Evolutionary conservation across 2,329 filamentous ascomycete genomes (phyloP).

Genomic region (Stagonosporopsis tanaceti): DNA sequence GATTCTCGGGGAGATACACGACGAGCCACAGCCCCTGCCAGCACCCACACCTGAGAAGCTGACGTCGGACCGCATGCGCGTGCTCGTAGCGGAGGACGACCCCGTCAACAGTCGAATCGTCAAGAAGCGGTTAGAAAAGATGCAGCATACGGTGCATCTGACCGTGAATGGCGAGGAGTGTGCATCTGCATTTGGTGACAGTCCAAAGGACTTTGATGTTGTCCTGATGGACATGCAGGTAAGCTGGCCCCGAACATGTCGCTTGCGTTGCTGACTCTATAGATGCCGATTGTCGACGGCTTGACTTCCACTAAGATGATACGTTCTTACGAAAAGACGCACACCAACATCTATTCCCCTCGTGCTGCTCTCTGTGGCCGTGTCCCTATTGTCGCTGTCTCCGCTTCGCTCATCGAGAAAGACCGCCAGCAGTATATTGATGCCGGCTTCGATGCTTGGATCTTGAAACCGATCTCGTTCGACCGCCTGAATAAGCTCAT

Average conservation of each 20-base stretch:
- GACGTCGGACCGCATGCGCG: conserved; percentile 61
- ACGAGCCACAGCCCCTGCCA: conserved; percentile 22
- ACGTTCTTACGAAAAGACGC: conserved; percentile 70
- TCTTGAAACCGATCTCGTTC: conserved; percentile 87
- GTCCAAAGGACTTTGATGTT: conserved; percentile 72
- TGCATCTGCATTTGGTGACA: conserved; percentile 72
- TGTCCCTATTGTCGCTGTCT: conserved; percentile 85
- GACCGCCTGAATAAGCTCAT: conserved; percentile 74
- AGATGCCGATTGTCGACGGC: conserved; percentile 95
- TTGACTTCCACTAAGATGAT: conserved; percentile 85
- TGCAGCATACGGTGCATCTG: conserved; percentile 74
- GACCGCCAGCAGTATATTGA: conserved; percentile 74
- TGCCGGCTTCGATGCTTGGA: conserved; percentile 89
- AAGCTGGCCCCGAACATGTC: conserved; percentile 35
- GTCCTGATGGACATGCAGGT: conserved; percentile 95
- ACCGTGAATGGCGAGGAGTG: conserved; percentile 89
- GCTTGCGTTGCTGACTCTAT: conserved; percentile 9
- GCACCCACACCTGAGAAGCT: conserved; percentile 22
- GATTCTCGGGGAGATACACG: conserved; percentile 42
- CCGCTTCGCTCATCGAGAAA: conserved; percentile 78
- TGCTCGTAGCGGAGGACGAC: conserved; percentile 87
- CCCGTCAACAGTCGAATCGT: conserved; percentile 86
- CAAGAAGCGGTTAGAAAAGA: conserved; percentile 78
- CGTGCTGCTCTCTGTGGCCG: conserved; percentile 69
- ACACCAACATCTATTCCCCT: conserved; percentile 63